Evolutionary conservation across 75 land plant genomes (phyloP).

Genomic region (Pinus taeda): DNA sequence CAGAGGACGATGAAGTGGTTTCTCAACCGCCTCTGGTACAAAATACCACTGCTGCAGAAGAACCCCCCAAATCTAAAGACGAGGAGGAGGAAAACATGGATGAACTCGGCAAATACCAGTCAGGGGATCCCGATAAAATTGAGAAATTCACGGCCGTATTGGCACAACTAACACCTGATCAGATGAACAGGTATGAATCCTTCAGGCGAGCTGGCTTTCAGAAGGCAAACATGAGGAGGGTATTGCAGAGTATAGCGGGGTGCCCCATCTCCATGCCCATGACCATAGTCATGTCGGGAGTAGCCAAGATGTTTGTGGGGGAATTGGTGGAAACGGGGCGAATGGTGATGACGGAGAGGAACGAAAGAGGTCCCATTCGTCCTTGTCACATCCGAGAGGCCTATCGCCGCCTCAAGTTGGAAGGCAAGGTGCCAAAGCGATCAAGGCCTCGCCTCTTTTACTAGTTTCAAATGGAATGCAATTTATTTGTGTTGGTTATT

Average conservation of each 20-base stretch:
- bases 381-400: slow-evolving; percentile 96
- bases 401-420: slow-evolving; percentile 85
- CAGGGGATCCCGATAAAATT: not conserved
- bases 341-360: slow-evolving; percentile 87
- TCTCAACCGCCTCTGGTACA: not conserved
- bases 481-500: not conserved
- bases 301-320: slow-evolving; percentile 98
- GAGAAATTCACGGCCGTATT: slow-evolving; percentile 52
- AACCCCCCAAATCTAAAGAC: not conserved
- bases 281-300: slow-evolving; percentile 94
- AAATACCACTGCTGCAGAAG: not conserved
- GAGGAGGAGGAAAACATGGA: not conserved
- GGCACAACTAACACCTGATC: slow-evolving; percentile 83
- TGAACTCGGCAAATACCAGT: not conserved
- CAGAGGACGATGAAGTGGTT: not conserved
- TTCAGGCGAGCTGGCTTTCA: slow-evolving; percentile 92
- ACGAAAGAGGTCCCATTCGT: slow-evolving; percentile 85
- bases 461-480: slow-evolving; percentile 8
- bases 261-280: slow-evolving; percentile 85
- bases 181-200: slow-evolving; percentile 94
- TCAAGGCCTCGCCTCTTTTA: slow-evolving; percentile 78
- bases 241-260: slow-evolving; percentile 82
- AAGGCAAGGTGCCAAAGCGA: slow-evolving; percentile 86
- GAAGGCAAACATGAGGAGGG: slow-evolving; percentile 87
- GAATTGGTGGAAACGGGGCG: slow-evolving; percentile 95